Evolutionary conservation across 495 filamentous ascomycete species (phyloP), one percentile per base, ranked within the genome.

Genomic region (Talaromyces stipitatus): DNA sequence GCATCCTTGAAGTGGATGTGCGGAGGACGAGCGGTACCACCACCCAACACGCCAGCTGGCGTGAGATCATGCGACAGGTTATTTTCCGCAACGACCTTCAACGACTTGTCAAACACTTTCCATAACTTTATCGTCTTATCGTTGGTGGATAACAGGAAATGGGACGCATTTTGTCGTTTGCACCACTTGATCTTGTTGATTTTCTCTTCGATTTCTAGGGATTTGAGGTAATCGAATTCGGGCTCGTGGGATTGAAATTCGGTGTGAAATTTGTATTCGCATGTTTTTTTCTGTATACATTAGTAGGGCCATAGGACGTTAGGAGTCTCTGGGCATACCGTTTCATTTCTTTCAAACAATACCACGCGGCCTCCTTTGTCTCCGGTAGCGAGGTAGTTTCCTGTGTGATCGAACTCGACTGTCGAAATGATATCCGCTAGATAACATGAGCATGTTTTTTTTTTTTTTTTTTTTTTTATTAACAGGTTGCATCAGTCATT

Each of bases 101-200:
- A 78, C 30, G 92, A 97, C 78, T 98, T 98, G 75, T 98, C 94
- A 61, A 96, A 98, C 57, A 98, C 95, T 73, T 98, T 98, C 94
- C 94, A 98, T 58, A 98, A 80, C 78, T 98, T 98, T 82, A 98
- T 98, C 41, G 94, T 98, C 76, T 98, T 98, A 78, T 98, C 94
- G 70, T 98, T 98, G 55, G 94, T 98, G 10, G 94, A 97, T 45
- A 98, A 85, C 24, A 98, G 85, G 72, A 96, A 98, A 75, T 98
- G 94, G 32, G 94, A 96, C 59, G 94, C 88, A 79, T 98, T 98
- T 71, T 96, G 91, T 73, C 94, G 85, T 64, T 89, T 85, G 72
- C 94, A 98, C 94, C 94, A 98, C 77, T 97, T 98, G 73, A 98
- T 98, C 79, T 98, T 98, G 81, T 98, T 98, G 82, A 98, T 98